Evolutionary conservation across 2,329 filamentous ascomycete genomes (phyloP).

Genomic region (Penicillium sp.): DNA sequence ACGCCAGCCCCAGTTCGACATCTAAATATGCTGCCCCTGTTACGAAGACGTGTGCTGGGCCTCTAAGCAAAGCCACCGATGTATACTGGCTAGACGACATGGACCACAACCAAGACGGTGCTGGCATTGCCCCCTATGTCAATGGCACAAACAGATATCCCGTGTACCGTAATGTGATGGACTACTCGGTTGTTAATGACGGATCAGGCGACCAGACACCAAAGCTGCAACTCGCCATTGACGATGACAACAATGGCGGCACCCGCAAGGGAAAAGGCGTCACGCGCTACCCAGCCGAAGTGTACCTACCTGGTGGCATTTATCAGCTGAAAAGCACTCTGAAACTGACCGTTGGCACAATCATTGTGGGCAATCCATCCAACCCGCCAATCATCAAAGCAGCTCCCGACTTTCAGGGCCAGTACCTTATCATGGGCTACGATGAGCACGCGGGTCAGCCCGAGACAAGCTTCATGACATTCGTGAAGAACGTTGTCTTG

Average conservation of each 20-base stretch:
- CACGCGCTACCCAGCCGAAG: slow-evolving; percentile 26
- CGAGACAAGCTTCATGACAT: slow-evolving; percentile 31
- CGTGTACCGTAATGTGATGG: slow-evolving; percentile 28
- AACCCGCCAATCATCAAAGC: slow-evolving; percentile 30
- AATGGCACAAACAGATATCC: slow-evolving; percentile 15
- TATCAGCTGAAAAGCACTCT: slow-evolving; percentile 25
- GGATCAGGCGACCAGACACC: slow-evolving; percentile 24
- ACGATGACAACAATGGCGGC: slow-evolving; percentile 25
- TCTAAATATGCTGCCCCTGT: neutral
- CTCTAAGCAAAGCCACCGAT: neutral
- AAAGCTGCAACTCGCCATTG: slow-evolving; percentile 26
- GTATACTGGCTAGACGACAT: slow-evolving; percentile 25
- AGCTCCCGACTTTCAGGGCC: slow-evolving; percentile 20
- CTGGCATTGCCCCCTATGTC: slow-evolving; percentile 24
- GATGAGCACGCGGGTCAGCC: slow-evolving; percentile 20
- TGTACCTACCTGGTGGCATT: slow-evolving; percentile 27
- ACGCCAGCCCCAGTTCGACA: neutral
- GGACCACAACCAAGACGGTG: slow-evolving; percentile 21
- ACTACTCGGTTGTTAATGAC: slow-evolving; percentile 25
- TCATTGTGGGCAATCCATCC: slow-evolving; percentile 31
- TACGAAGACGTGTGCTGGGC: slow-evolving; percentile 16
- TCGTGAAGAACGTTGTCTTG: slow-evolving; percentile 31
- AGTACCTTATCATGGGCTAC: slow-evolving; percentile 29
- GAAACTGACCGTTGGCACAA: slow-evolving; percentile 27
- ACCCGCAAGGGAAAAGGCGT: slow-evolving; percentile 24